Evolutionary conservation across 768 basidiomycete genomes (phyloP), one percentile per base, ranked within the genome.

Genomic region (Boletus huronensis): DNA sequence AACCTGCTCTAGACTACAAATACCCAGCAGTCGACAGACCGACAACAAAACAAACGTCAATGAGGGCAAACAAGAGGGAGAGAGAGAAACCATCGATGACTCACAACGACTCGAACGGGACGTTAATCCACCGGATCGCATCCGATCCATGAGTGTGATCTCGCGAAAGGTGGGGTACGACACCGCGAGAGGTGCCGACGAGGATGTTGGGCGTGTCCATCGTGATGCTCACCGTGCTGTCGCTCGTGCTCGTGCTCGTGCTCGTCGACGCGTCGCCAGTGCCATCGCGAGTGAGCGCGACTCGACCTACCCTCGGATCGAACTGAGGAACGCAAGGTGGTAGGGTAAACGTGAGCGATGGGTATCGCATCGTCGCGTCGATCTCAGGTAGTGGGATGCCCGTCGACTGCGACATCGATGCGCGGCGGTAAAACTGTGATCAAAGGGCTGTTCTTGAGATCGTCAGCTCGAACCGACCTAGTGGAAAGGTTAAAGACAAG

Each of bases 41-140:
- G 10, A 32, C 1, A 32, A 1, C 21, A 32, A 32, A 11, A 26
- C 32, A 32, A 29, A 35, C 17, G 23, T 51, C 32, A 16, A 11
- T 2, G 31, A 5, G 23, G 23, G 23, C 23, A 25, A 25, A 25
- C 16, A 9, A 40, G 29, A n/a, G n/a, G 21, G 19, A 9, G 34
- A 9, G 35, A 43, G 25, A 52, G 48, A 34, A 48, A 5, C 13
- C 10, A 11, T 14, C n/a, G 26, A 47, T 25, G 3, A 78, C 85
- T 80, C 70, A 92, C 90, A 92, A 93, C 19, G 84, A 79, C 70
- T 93, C 90, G 63, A 91, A 92, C 0, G 90, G 83, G 0, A 91
- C 72, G 55, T 87, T 79, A 0, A 88, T 69, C 81, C 87, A 88
- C 53, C 68, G 76, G 31, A 89, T 78, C 1, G 82, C 76, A 9